Base-by-base conservation (phyloP, 345 rosid genomes). In the Xanthoceras sorbifolium region DNA sequence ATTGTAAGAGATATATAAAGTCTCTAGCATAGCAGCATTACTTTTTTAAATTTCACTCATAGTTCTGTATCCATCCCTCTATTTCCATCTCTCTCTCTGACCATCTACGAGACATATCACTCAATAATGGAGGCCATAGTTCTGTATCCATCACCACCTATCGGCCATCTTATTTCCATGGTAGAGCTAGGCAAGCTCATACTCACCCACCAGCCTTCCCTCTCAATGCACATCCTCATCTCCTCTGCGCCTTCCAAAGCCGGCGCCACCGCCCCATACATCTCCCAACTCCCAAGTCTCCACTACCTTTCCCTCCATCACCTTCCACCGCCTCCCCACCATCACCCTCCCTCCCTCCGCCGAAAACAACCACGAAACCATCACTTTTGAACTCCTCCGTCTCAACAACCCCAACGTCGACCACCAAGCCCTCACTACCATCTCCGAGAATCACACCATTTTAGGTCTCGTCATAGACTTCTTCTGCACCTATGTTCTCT, bases 91-190 rank as follows among this genome's bases (percentile, higher is more conserved):
- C 25, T 6, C 32, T 26, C 32, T 1, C 12, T 17, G 18, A 17
- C 1, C n/a, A n/a, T n/a, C n/a, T n/a, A n/a, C n/a, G n/a, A n/a
- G n/a, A n/a, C n/a, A n/a, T n/a, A n/a, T n/a, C n/a, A n/a, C n/a
- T n/a, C 68, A 31, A 23, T n/a, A 34, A 36, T n/a, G 8, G 81
- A 84, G 10, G 84, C 89, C 3, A 63, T 92, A 40, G 89, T 92
- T 64, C 73, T 92, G 15, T 90, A 88, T 72, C 94, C 97, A n/a
- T 52, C 89, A 2, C 91, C 97, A 42, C 85, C 86, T 20, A 88
- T 89, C 34, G 91, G 97, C 32, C 98, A 90, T 86, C 77, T 93
- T 60, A 80, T 86, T 6, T 86, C 97, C 64, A 87, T 89, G 94
- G 89, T 93, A 63, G 98, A 93, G 84, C 82, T 91, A 0, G 92